Evolutionary conservation across 1,284 basidiomycete genomes (phyloP), one percentile per base, ranked within the genome.

Genomic region (Phylloporus gajari): DNA sequence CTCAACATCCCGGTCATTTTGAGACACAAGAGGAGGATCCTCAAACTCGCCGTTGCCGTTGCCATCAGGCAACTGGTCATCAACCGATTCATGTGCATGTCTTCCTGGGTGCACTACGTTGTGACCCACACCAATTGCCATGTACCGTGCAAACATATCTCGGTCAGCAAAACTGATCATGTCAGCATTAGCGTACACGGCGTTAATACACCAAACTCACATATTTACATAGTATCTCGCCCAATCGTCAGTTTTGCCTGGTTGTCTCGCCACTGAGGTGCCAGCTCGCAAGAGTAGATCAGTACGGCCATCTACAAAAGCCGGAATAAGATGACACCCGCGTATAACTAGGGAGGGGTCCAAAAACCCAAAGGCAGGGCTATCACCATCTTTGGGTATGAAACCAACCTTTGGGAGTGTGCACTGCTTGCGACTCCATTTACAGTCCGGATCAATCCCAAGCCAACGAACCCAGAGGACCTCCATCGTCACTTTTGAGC

Each of bases 331-430:
- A 15, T 76, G 72, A 25, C 72, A 75, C 1, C 61, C 68, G 12
- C 48, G 32, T 23, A 76, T 66, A 4, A 75, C 68, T 7, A 74
- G 51, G 2, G 65, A 66, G 1, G 69, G 74, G 23, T 75, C 74
- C 17, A 75, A 66, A 32, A 75, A 75, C 1, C 75, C 48, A 21
- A 75, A 75, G 0, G 74, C 53, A 56, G 53, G 53, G 53, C 53
- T 56, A 56, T 35, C 35, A 5, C 35, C 35, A 35, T 35, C 35
- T 35, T 35, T 8, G 8, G 35, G 35, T 35, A 35, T 56, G n/a
- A 76, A 76, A 1, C 75, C 71, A 27, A 76, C 27, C 53, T 73
- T 76, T 4, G 68, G 75, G 25, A 76, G 67, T 0, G 25, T 23
- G 4, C 71, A 59, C 12, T 38, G 23, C 21, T n/a, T 65, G 23